Evolutionary conservation across 2,329 filamentous ascomycete species (phyloP), one percentile per base, ranked within the genome.

Genomic region (Diplodia sapinea): DNA sequence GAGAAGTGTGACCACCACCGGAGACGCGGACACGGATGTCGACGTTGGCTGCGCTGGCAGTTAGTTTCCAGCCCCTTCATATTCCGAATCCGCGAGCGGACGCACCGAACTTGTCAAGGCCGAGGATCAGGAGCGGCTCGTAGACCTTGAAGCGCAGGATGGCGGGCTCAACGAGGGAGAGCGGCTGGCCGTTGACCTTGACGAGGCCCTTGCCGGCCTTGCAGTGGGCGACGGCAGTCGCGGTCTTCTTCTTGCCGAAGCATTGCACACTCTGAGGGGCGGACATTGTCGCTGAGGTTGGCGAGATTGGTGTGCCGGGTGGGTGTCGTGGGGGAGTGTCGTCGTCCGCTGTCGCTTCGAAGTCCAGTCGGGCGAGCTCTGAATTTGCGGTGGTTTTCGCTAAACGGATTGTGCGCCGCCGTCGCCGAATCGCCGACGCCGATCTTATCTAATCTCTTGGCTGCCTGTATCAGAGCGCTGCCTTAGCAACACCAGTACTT

Each of bases 91-190:
- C 6, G 15, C n/a, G 55, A 26, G 65, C 43, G 17, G 38, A 72
- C 82, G 72, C 82, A 84, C 83, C 89, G 86, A 97, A 97, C 86
- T 97, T 98, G 87, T 99, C 95, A 79, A 96, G 89, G 77, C 95
- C 95, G 81, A 98, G 89, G 81, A 99, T 92, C 78, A 99, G 90
- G 84, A 99, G 86, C 78, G 95, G 95, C 87, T 99, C 95, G 90
- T 99, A 99, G 85, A 98, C 94, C 91, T 97, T 98, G 91, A 96
- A 97, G 84, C 95, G 91, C 80, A 99, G 89, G 84, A 97, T 90
- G 86, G 97, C 92, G 78, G 95, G 94, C 87, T 97, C 92, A 79
- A 97, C 91, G 79, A 98, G 92, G 80, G 87, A 87, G 79, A 99
- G 90, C 79, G 95, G 95, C 83, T 93, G 92, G 85, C 95, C 95